These are phyloP conservation scores for Thyridium curvatum DNA, from an alignment of 2,329 filamentous ascomycete genomes.

Conservation along the genomic window DNA sequence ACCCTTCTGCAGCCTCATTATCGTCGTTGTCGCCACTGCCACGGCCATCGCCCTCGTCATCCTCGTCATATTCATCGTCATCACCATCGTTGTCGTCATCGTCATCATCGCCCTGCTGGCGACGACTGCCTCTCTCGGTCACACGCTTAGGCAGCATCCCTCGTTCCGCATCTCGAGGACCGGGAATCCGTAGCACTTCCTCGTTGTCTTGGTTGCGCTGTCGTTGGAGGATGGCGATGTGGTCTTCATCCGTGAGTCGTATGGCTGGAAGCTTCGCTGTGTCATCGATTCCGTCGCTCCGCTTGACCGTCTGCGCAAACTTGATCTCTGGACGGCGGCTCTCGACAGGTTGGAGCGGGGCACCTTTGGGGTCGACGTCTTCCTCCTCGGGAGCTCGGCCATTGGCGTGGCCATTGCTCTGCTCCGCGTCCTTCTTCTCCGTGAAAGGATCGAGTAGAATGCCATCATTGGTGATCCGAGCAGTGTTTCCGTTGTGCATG, in stretches of 20 bases:
- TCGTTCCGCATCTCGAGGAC: constrained; percentile 81
- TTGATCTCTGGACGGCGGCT: constrained; percentile 46
- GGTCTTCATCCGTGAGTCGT: constrained; percentile 61
- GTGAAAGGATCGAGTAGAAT: constrained; percentile 36
- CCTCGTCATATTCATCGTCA: constrained; percentile 5
- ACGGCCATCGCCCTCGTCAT: constrained; percentile 19
- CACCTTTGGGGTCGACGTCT: constrained; percentile 2
- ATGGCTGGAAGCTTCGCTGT: constrained; percentile 37
- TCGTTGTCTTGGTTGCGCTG: constrained; percentile 70
- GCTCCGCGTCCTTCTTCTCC: constrained; percentile 21
- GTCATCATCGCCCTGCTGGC: constrained; percentile 23
- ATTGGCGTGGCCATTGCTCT: constrained; percentile 6
- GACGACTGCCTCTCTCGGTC: no score
- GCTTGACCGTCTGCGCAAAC: constrained; percentile 61
- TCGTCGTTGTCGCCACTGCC: constrained; percentile 17
- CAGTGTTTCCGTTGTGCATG: constrained; percentile 49
- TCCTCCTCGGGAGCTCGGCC: constrained; percentile 2
- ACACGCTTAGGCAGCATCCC: constrained; percentile 63
- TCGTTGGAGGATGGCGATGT: constrained; percentile 82
- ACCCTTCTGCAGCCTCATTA: constrained; percentile 22
- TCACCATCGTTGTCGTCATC: constrained; percentile 24
- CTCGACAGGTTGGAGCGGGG: constrained; percentile 12
- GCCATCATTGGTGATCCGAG: constrained; percentile 56
- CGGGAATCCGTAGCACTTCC: constrained; percentile 78
- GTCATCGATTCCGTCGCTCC: constrained; percentile 49